Conservation (phyloP, 352 stramenopile species). For the Blastocystis sp. region DNA sequence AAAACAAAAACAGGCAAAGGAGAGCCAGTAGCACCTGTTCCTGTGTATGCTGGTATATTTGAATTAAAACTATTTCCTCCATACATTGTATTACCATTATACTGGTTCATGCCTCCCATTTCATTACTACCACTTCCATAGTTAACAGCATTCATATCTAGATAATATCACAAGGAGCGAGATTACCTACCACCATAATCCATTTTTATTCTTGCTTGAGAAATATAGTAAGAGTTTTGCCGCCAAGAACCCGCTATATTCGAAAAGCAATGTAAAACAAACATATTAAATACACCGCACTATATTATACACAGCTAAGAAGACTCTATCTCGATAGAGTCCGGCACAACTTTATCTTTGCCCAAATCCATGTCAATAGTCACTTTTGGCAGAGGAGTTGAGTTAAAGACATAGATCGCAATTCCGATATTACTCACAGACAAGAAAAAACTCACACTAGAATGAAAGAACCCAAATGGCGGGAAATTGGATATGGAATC, state of each 20-base stretch:
- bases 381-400: not conserved
- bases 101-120: not conserved
- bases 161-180: not conserved
- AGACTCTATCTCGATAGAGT: not conserved
- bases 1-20: not conserved
- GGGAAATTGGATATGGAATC: slow-evolving; percentile 25
- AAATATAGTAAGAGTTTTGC: too few species aligned
- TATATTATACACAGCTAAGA: not conserved
- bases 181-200: not conserved
- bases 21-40: not conserved
- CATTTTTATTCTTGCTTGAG: not conserved
- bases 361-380: not conserved
- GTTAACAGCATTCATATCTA: not conserved
- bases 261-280: slow-evolving; percentile 28
- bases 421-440: not conserved
- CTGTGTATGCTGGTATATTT: not conserved
- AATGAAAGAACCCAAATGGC: not conserved
- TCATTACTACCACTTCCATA: not conserved
- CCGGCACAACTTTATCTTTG: not conserved
- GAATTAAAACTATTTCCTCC: not conserved
- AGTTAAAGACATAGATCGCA: not conserved
- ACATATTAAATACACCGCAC: not conserved
- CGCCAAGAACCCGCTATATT: not conserved
- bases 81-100: not conserved
- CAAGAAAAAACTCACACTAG: not conserved